Base-by-base conservation (phyloP, 345 rosid species). In the Citrus maxima region DNA sequence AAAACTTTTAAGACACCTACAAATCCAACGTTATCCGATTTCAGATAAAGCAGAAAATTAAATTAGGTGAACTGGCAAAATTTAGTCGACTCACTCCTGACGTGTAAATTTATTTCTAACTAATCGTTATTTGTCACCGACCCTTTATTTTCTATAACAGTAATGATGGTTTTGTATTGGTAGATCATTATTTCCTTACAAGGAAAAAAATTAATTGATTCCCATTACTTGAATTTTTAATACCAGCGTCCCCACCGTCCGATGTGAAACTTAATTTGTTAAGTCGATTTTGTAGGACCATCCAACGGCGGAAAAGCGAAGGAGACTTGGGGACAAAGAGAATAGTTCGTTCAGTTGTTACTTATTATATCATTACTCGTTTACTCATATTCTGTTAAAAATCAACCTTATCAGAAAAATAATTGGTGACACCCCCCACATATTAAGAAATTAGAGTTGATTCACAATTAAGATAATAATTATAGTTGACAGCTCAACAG, bases 401-500 rank as follows among this genome's bases (percentile, higher is more conserved):
- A 19, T 18, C 22, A 34, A 21, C n/a, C 2, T 34, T 4, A 35
- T 66, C 70, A 19, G 16, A 9, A 65, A 66, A 66, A 21, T 35
- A 66, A 35, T 35, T 34, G 9, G 2, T 5, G 18, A 10, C 16
- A 12, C 19, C 46, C 13, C 46, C 46, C 3, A 4, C 9, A 25
- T 13, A 8, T 49, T 70, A 8, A 70, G 7, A 28, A 70, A 64
- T 49, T 51, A 18, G 5, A 8, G 25, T 71, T 54, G 40, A 28
- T 74, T 61, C 28, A 7, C 46, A 14, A 59, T 55, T 34, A 72
- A 5, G 64, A 10, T 22, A 34, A 32, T 56, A 56, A 24, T 34
- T 69, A 49, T 61, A 64, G 49, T 69, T 51, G 88, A 85, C 90
- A 88, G 86, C 89, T 84, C 82, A 75, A 55, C 68, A n/a, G 30